Conservation (phyloP, 352 stramenopile species). For the Saprolegnia diclina region DNA sequence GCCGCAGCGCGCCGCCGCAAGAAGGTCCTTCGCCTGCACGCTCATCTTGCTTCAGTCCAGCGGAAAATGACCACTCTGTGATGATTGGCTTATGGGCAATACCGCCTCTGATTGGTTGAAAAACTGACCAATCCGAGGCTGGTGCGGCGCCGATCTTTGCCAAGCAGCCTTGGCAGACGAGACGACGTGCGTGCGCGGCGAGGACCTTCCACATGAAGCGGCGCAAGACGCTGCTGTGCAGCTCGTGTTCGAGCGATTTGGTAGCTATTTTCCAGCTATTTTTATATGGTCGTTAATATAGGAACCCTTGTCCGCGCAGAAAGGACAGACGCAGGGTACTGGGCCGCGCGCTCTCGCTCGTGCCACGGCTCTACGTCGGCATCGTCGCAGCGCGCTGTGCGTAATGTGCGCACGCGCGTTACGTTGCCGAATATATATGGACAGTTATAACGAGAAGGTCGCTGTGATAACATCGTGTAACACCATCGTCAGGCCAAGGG, state of each 20-base stretch:
- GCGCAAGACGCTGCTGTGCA: no score
- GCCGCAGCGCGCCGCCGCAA: conserved; percentile 66
- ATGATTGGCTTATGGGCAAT: conserved; percentile 12
- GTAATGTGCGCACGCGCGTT: neutral
- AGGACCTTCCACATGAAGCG: no score
- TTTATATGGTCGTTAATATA: no score
- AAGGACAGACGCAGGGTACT: no score
- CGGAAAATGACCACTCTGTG: conserved; percentile 17
- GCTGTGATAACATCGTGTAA: neutral
- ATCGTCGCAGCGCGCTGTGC: neutral
- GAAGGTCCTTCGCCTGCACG: conserved; percentile 44
- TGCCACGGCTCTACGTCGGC: no score
- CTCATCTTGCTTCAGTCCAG: conserved; percentile 7
- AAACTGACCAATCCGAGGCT: neutral
- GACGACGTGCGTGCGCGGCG: no score
- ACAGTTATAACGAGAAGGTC: neutral
- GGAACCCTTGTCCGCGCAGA: no score
- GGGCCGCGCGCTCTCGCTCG: no score
- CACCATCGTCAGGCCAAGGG: neutral
- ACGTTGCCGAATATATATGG: no score
- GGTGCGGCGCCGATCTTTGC: neutral
- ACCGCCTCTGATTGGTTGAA: neutral
- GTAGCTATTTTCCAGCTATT: no score
- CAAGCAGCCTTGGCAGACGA: no score
- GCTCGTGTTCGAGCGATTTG: no score